Base-by-base conservation (phyloP, 2,329 filamentous ascomycete species). In the Xenoacremonium recifei region DNA sequence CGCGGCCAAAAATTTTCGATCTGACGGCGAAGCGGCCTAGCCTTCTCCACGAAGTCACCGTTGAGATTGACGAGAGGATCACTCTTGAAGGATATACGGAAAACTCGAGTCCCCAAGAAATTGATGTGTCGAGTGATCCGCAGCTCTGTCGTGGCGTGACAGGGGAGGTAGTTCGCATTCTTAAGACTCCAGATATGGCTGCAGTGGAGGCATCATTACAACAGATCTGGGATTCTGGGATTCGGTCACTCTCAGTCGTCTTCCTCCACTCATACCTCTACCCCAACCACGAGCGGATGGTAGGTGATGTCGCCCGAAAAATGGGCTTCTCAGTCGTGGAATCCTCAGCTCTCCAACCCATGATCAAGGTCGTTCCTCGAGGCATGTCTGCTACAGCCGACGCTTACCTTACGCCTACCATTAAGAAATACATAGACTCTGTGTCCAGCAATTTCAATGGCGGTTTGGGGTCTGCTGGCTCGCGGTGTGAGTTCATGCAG, bases 21-120 rank as follows among this genome's bases (percentile, higher is more conserved):
- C 67, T 89, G 21, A 79, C 80, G 5, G 85, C 88, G 42, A 68
- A 73, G 42, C 80, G 83, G 49, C 82, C 83, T 1, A 80, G 84
- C 39, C 78, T 84, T 9, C 69, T 89, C 6, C 87, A 87, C 57
- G 77, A 83, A 50, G 73, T 67, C 31, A 84, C 87, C 0, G 68
- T 87, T 13, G 84, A 88, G 62, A 75, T 88, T 18, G 80, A 86
- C 40, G 84, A 88, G 67, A 70, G 85, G 32, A 82, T 88, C 7
- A 87, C 84, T 1, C 62, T 88, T 39, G 84, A 87, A 53, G 82
- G 86, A 55, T 88, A 85, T 54, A 79, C 82, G 0, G 83, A 88
- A 57, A 81, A 87, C 55, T 67, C 29, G 57, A 75, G 37, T 2
- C 39, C 32, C 13, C 20, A 21, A n/a, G 27, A 39, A 2, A 40